Evolutionary conservation across 768 basidiomycete genomes (phyloP).

Genomic region (Favolaschia claudopus): DNA sequence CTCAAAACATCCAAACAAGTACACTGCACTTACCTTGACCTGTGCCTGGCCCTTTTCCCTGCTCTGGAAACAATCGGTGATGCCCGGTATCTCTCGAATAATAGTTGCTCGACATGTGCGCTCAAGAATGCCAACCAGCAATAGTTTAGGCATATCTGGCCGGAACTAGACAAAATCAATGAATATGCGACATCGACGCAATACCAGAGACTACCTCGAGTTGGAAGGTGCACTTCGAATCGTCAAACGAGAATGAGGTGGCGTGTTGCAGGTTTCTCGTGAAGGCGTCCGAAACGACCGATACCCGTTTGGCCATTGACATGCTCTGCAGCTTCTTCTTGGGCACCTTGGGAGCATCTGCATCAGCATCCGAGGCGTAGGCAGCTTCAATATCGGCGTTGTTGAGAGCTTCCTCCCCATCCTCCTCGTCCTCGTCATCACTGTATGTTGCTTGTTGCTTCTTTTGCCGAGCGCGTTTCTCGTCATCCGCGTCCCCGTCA

Average conservation of each 20-base stretch:
- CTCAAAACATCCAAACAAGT: not conserved
- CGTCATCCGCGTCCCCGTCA: constrained; percentile 84
- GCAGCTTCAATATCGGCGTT: constrained; percentile 69
- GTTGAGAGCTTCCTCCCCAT: constrained; percentile 57
- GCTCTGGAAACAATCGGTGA: constrained; percentile 84
- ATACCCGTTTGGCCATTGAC: constrained; percentile 50
- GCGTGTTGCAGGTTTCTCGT: constrained; percentile 67
- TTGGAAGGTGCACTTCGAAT: constrained; percentile 74
- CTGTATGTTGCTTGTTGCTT: constrained; percentile 82
- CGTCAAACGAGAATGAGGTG: constrained; percentile 75
- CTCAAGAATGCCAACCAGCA: constrained; percentile 94
- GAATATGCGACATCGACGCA: not conserved
- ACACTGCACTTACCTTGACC: constrained; percentile 52
- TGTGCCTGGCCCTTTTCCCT: constrained; percentile 63
- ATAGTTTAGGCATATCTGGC: constrained; percentile 88
- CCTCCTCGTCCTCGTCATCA: constrained; percentile 68
- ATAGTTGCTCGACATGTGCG: constrained; percentile 83
- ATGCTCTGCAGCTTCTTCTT: constrained; percentile 35
- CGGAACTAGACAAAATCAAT: constrained; percentile 66
- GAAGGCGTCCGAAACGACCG: constrained; percentile 59
- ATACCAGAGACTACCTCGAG: constrained; percentile 71
- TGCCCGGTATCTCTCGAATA: constrained; percentile 89
- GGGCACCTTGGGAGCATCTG: constrained; percentile 44
- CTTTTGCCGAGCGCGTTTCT: constrained; percentile 73
- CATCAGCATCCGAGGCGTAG: constrained; percentile 59